Evolutionary conservation across 805 yeast species (phyloP), one percentile per base, ranked within the genome.

Genomic region (Yamadazyma sp.): DNA sequence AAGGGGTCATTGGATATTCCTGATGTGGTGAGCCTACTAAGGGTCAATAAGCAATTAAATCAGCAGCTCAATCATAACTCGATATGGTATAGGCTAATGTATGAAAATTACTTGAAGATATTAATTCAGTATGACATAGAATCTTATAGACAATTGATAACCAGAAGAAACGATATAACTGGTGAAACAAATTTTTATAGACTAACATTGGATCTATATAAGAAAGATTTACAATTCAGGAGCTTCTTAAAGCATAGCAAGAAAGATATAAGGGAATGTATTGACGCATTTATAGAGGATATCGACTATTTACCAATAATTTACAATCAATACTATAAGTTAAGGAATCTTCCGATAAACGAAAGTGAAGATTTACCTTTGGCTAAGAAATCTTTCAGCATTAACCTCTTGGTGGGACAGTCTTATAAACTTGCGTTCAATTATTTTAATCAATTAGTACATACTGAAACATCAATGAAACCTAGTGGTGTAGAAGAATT

Each of bases 301-400:
- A 22, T 21, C n/a, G 42, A 34, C n/a, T 47, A 30, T 30, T 23
- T 50, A 7, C 51, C 53, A 3, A 40, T 50, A 13, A 7, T 47
- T 5, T 32, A 38, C 19, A 40, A 38, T 16, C 28, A 33, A 17
- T 35, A 14, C 8, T 8, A 25, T 22, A 22, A 22, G 10, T 22
- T 9, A 9, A 9, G 11, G 11, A 9, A 9, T 22, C 7, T 10
- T 9, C 2, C 16, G 8, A 18, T 8, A 15, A 16, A 7, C 11
- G 9, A 11, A 11, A 22, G 10, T 9, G 23, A 9, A 9, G 23
- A 22, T 11, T 13, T 32, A 15, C 28, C 17, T 9, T 25, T 45
- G 7, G 27, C 37, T 15, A n/a, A 11, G 18, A 22, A 31, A 18
- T 33, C 54, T 4, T 28, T 45, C 2, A 29, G 41, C 10, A 14